These are phyloP conservation scores for Phytophthora sojae DNA, from an alignment of 352 stramenopile species.

Conservation along the genomic window DNA sequence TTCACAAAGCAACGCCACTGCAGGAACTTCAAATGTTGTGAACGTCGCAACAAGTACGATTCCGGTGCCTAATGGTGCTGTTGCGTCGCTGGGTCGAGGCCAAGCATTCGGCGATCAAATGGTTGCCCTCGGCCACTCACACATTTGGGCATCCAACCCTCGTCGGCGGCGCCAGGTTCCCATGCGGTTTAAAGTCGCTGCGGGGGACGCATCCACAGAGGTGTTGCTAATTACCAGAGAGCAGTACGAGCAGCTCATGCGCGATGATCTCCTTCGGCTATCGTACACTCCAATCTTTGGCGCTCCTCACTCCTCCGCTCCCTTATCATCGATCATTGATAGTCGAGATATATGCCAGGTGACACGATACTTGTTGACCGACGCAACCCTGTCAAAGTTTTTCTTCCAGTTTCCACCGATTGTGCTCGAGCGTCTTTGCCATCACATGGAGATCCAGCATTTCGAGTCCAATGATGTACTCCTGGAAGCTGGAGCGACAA, in stretches of 20 bases:
- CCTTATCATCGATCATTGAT: conserved; percentile 18
- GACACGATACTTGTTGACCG: conserved; percentile 39
- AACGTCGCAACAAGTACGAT: not conserved
- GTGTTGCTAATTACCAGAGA: conserved; percentile 49
- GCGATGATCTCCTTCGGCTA: conserved; percentile 50
- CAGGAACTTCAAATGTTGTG: not conserved
- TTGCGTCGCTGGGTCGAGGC: conserved; percentile 45
- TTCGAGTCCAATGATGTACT: conserved; percentile 25
- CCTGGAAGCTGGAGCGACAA: conserved; percentile 28
- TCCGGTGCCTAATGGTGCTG: conserved; percentile 11
- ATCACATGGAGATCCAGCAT: conserved; percentile 50
- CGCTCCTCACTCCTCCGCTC: not conserved
- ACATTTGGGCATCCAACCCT: conserved; percentile 29
- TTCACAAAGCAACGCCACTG: not conserved
- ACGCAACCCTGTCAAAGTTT: conserved; percentile 44
- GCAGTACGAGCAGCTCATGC: conserved; percentile 46
- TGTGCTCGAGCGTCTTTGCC: conserved; percentile 58
- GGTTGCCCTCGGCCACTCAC: conserved; percentile 50
- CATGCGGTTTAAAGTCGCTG: conserved; percentile 39
- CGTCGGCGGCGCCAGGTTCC: conserved; percentile 18
- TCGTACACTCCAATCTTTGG: conserved; percentile 45
- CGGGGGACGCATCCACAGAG: conserved; percentile 54
- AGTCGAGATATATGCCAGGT: conserved; percentile 36
- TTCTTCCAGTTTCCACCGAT: conserved; percentile 68
- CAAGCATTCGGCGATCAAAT: conserved; percentile 67